Base-by-base conservation (phyloP, 2,329 filamentous ascomycete genomes). In the Aspergillus amoenus region DNA sequence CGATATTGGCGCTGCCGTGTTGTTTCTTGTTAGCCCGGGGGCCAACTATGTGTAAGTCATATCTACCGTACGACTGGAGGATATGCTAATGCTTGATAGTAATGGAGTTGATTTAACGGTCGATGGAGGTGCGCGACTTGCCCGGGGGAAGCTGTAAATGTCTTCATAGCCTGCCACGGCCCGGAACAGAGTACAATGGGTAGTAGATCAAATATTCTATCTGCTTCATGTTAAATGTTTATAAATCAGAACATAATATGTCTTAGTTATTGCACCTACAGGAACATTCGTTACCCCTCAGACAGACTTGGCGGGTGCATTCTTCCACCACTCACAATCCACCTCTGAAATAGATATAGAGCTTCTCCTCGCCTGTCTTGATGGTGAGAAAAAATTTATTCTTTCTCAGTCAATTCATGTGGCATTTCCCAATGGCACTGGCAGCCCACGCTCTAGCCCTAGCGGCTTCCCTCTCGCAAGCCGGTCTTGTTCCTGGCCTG, bases 31-130 rank as follows among this genome's bases (percentile, higher is more conserved):
- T 15, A 43, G 57, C 2, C 57, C 57, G 4, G 57, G 57, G 3
- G 55, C 47, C 3, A 60, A 57, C 17, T 60, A 60, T 42, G 52
- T 60, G 57, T 59, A 13, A 52, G 57, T 48, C 9, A 21, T 18
- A 34, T 15, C 34, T 0, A 27, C 11, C 18, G 5, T 18, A 43
- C 12, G 17, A 2, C 17, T 30, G 27, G 27, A 11, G 9, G 4
- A 30, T 30, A 0, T 30, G 4, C 45, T 47, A 30, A 47, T 5
- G 1, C 3, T 8, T 41, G 22, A 5, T 46, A 56, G 54, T 4
- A 56, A 51, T 15, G 54, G 54, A 5, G 34, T 56, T 39, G 54
- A 56, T 56, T 24, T 56, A 22, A 12, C 41, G 32, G 46, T 56
- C 5, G 54, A 56, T 27, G 54, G 54, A 11, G 54, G 54, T 2